These are phyloP conservation scores for Phanerodontia chrysosporium DNA, from an alignment of 768 basidiomycete genomes.

Conservation along the genomic window DNA sequence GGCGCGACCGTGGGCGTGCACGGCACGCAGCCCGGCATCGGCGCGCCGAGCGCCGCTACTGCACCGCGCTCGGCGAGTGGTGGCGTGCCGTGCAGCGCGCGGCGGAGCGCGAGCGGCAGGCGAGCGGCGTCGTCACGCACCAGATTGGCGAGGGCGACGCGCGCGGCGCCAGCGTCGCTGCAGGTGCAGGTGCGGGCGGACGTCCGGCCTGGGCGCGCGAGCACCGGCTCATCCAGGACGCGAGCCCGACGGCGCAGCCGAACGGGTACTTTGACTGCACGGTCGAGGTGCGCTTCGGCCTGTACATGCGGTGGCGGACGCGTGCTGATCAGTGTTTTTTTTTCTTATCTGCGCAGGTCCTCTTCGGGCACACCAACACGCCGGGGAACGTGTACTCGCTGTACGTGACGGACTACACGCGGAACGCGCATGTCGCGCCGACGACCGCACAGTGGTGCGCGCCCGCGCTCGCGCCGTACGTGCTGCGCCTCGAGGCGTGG, in stretches of 20 bases:
- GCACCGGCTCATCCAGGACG: conserved; percentile 23
- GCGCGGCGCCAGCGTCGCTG: neutral
- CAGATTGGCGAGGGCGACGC: conserved; percentile 5
- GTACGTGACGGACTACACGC: conserved; percentile 67
- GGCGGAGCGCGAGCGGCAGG: neutral
- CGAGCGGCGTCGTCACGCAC: conserved; percentile 4
- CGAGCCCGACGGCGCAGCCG: conserved; percentile 10
- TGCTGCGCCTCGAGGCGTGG: conserved; percentile 60
- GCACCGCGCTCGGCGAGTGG: conserved; percentile 24
- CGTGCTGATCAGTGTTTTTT: neutral
- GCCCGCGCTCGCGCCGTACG: conserved; percentile 35
- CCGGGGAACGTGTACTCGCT: conserved; percentile 37
- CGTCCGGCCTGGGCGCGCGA: neutral
- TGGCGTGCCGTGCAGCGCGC: conserved; percentile 19
- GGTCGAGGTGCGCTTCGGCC: conserved; percentile 45
- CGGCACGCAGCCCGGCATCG: conserved; percentile 29
- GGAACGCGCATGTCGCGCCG: conserved; percentile 30
- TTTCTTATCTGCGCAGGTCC: conserved; percentile 42
- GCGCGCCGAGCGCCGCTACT: conserved; percentile 18
- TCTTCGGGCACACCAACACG: conserved; percentile 39
- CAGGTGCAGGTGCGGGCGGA: no score
- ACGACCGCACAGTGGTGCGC: conserved; percentile 46
- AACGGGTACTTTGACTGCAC: conserved; percentile 27
- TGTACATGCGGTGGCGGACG: neutral
- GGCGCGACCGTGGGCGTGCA: conserved; percentile 34